phyloP scores from a whole-genome alignment of 768 basidiomycete species.

The Dioszegia aurantiaca region DNA sequence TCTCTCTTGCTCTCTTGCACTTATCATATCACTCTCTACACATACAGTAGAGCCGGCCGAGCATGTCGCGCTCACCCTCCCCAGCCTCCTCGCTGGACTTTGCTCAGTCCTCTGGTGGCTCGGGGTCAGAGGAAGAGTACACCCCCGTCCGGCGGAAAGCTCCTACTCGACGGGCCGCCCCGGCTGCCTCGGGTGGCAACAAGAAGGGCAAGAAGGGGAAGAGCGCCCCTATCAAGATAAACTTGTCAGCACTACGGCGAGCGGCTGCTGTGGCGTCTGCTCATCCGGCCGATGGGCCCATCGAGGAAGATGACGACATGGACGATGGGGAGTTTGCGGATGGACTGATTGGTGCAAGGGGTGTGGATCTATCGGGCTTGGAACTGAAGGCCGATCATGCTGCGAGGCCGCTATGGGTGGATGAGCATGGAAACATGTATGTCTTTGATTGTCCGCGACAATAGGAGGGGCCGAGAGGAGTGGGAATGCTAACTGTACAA shows the following conservation, averaged over 20 bases:
- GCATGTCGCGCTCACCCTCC: conserved; percentile 38
- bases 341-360: conserved; percentile 28
- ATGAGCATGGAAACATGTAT: conserved; percentile 52
- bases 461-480: conserved; percentile 7
- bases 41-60: neutral
- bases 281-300: conserved; percentile 35
- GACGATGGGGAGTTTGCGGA: conserved; percentile 35
- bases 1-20: conserved; percentile 1
- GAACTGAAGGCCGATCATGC: conserved; percentile 86
- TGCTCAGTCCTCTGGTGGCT: conserved; percentile 38
- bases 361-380: conserved; percentile 57
- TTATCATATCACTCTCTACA: neutral
- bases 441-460: conserved; percentile 9
- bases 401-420: conserved; percentile 90
- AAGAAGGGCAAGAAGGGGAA: conserved; percentile 19
- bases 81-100: conserved; percentile 45
- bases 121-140: conserved; percentile 40
- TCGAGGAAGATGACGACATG: conserved; percentile 38
- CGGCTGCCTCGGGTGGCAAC: neutral
- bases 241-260: conserved; percentile 30
- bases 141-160: conserved; percentile 18
- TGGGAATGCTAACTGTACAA: conserved; percentile 64
- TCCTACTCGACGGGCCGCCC: conserved; percentile 15
- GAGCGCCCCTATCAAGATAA: conserved; percentile 31
- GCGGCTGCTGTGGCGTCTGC: conserved; percentile 23